These are phyloP conservation scores for Hylodesmum podocarpum DNA, from an alignment of 306 rosid species.

Conservation along the genomic window DNA sequence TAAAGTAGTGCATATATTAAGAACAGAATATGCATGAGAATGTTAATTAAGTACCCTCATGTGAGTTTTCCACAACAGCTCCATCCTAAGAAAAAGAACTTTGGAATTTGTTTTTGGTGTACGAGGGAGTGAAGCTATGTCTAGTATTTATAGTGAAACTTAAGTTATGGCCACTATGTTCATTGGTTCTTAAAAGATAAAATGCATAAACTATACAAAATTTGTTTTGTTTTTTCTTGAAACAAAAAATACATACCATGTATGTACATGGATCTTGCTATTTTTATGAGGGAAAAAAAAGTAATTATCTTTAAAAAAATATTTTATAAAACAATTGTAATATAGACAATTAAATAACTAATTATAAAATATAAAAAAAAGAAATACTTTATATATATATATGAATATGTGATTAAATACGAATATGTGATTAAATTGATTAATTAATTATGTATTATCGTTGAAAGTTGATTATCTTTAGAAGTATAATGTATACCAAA, in stretches of 20 bases:
- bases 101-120: slow-evolving; percentile 18
- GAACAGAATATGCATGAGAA: background rate
- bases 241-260: background rate
- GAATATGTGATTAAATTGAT: no score
- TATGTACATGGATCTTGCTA: background rate
- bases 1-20: background rate
- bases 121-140: slow-evolving; percentile 3
- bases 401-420: no score
- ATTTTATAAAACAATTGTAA: no score
- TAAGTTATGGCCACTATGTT: background rate
- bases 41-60: slow-evolving; percentile 15
- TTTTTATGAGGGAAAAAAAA: background rate
- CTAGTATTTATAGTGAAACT: slow-evolving; percentile 39
- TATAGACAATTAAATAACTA: no score
- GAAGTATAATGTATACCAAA: no score
- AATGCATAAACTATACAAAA: background rate
- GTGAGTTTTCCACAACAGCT: slow-evolving; percentile 32
- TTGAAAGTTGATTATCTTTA: no score
- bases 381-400: no score
- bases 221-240: background rate
- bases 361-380: no score
- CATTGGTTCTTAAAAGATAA: slow-evolving; percentile 15
- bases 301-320: background rate
- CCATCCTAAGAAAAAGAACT: slow-evolving; percentile 23
- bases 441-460: no score